phyloP scores from a whole-genome alignment of 202 grass and related monocot species.

The Carex sylvatica region DNA sequence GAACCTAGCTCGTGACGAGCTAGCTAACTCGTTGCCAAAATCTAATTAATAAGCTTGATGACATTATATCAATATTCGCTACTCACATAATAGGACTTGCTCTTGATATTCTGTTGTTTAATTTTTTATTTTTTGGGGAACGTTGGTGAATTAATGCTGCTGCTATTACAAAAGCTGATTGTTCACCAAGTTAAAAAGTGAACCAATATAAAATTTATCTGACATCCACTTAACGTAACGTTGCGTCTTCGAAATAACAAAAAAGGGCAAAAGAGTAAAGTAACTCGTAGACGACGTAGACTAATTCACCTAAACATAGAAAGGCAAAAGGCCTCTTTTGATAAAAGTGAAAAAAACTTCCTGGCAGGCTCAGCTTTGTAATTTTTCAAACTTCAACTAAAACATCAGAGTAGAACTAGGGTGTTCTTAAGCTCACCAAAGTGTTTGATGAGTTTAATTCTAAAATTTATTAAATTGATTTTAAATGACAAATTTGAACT shows the following conservation, averaged over 20 bases:
- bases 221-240: not conserved
- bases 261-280: not conserved
- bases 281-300: not conserved
- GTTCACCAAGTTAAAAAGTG: constrained; percentile 1
- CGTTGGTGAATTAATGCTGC: not conserved
- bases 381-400: not conserved
- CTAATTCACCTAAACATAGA: not conserved
- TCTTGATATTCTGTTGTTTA: not conserved
- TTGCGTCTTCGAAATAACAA: not conserved
- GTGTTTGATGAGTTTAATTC: too few species aligned
- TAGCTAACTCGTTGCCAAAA: too few species aligned
- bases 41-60: too few species aligned
- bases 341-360: constrained; percentile 18
- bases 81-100: too few species aligned
- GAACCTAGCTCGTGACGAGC: too few species aligned
- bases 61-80: too few species aligned
- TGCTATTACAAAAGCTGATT: constrained; percentile 8
- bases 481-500: too few species aligned
- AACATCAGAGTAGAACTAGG: too few species aligned
- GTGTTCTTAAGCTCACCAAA: too few species aligned
- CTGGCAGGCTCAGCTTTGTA: not conserved
- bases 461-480: too few species aligned
- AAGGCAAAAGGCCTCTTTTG: constrained; percentile 12
- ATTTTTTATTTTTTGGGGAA: not conserved
- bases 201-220: not conserved